A percentile compares a stretch with the other conserved stretches of the same genome.
phyloP scores from a whole-genome alignment of 768 basidiomycete genomes.

The Termitomyces sp. region DNA sequence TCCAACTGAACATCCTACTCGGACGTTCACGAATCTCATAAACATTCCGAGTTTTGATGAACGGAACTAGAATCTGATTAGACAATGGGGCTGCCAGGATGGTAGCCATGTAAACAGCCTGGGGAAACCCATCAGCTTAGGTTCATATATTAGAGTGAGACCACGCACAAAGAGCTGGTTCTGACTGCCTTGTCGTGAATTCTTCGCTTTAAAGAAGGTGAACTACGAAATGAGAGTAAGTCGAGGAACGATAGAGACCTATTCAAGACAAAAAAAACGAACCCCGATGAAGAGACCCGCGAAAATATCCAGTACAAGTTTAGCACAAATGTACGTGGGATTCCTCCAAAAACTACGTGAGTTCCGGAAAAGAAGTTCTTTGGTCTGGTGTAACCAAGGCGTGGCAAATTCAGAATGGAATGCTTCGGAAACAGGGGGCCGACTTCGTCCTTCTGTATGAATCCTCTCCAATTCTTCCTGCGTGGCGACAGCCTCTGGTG shows the following conservation, averaged over 20 bases:
- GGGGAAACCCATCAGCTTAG: neutral
- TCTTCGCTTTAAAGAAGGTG: constrained; percentile 55
- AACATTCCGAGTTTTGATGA: constrained; percentile 52
- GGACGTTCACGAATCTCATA: constrained; percentile 67
- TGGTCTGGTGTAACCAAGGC: constrained; percentile 44
- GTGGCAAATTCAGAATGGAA: constrained; percentile 44
- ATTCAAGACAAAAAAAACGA: constrained; percentile 8
- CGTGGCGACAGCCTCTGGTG: constrained; percentile 27
- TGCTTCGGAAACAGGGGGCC: constrained; percentile 29
- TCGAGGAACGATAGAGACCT: constrained; percentile 5
- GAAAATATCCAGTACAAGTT: constrained; percentile 47
- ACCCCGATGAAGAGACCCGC: constrained; percentile 50
- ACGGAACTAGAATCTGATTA: constrained; percentile 60
- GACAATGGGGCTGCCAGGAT: constrained; percentile 48
- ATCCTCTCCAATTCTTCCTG: constrained; percentile 38
- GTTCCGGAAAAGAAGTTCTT: constrained; percentile 37
- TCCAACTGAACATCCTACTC: constrained; percentile 62
- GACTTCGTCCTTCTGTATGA: constrained; percentile 42
- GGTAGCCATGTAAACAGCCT: constrained; percentile 55
- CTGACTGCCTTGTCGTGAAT: constrained; percentile 51
- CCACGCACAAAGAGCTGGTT: constrained; percentile 58
- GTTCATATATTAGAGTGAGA: neutral
- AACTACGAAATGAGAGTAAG: constrained; percentile 27
- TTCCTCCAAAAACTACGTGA: constrained; percentile 46
- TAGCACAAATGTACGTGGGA: constrained; percentile 56